phyloP scores from a whole-genome alignment of 306 rosid genomes.

The Lagenaria siceraria region DNA sequence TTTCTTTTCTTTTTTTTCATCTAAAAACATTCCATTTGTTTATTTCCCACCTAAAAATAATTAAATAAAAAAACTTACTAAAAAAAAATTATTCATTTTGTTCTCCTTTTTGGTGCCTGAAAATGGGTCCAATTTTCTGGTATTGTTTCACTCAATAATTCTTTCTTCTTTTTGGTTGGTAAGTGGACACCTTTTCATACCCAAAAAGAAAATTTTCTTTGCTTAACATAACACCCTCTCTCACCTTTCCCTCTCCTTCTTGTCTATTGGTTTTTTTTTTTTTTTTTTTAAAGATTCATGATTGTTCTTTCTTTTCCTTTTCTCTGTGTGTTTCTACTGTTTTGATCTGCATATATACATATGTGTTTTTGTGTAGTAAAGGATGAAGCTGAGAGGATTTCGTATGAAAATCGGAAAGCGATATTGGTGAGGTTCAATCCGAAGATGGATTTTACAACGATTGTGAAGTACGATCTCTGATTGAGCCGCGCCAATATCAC shows the following conservation, averaged over 20 bases:
- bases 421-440: constrained; percentile 99
- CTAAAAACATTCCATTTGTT: constrained; percentile 8
- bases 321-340: neutral
- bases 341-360: neutral
- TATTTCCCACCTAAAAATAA: constrained; percentile 24
- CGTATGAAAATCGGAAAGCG: constrained; percentile 38
- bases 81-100: constrained; percentile 11
- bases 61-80: neutral
- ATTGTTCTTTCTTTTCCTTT: constrained; percentile 6
- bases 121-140: constrained; percentile 40
- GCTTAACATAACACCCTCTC: neutral
- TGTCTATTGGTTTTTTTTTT: neutral
- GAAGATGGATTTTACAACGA: constrained; percentile 64
- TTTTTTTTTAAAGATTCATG: neutral
- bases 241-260: neutral
- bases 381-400: constrained; percentile 19
- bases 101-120: constrained; percentile 19
- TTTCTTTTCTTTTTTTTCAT: constrained; percentile 15
- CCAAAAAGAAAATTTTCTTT: constrained; percentile 24
- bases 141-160: constrained; percentile 32
- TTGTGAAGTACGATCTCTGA: constrained; percentile 82
- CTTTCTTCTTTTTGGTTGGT: constrained; percentile 34
- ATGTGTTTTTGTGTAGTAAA: neutral
- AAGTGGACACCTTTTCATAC: constrained; percentile 23
- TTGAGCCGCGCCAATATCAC: constrained; percentile 99